These are phyloP conservation scores for Cercospora sojina DNA, from an alignment of 2,329 filamentous ascomycete genomes.

Conservation along the genomic window DNA sequence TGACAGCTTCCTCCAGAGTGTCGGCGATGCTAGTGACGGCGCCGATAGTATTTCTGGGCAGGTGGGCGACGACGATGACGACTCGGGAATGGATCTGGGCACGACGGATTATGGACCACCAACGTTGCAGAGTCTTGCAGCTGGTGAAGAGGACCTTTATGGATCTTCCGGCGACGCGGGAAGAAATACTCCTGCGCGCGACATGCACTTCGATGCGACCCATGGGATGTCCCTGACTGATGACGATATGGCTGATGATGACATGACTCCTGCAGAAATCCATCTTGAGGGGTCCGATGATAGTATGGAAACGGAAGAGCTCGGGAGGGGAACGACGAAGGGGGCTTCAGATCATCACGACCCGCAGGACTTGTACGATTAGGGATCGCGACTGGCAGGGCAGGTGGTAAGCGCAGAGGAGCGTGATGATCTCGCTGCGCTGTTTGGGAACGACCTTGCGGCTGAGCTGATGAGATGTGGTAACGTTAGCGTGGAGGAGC, in stretches of 20 bases:
- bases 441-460: neutral
- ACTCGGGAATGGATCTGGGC: conserved; percentile 8
- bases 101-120: neutral
- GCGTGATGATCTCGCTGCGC: neutral
- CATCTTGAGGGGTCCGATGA: neutral
- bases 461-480: neutral
- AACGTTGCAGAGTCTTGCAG: neutral
- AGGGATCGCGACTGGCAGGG: neutral
- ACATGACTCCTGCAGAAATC: neutral
- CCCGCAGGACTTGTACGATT: neutral
- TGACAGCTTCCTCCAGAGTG: neutral
- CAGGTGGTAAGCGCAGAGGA: neutral
- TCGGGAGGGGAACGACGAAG: neutral
- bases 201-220: neutral
- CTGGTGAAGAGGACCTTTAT: conserved; percentile 2
- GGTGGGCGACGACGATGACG: neutral
- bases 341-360: neutral
- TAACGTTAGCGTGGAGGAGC: neutral
- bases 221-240: neutral
- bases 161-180: neutral
- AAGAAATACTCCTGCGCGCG: neutral
- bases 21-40: neutral
- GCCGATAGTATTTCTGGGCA: neutral
- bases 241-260: neutral
- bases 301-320: neutral